Conservation (phyloP, 192 early-diverging fungal species). For the Backusella tarrabulga region DNA sequence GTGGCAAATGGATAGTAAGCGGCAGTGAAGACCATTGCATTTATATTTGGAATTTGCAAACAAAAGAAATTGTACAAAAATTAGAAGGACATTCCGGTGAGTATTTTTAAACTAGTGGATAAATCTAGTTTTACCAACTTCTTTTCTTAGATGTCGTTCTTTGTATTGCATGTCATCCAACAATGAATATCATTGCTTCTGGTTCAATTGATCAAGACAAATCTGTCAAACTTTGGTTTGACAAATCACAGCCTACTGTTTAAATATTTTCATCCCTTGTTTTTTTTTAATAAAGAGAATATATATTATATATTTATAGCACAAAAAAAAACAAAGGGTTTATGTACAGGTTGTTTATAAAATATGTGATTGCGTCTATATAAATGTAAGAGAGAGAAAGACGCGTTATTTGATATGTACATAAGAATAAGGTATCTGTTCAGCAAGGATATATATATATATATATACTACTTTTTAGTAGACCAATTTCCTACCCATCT, state of each 20-base stretch:
- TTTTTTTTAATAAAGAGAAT: not conserved
- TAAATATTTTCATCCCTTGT: not conserved
- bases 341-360: not conserved
- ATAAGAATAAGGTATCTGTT: not conserved
- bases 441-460: not conserved
- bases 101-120: no score
- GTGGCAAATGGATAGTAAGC: constrained; percentile 94
- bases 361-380: not conserved
- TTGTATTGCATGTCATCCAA: constrained; percentile 92
- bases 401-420: not conserved
- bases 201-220: constrained; percentile 90
- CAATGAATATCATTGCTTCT: constrained; percentile 92
- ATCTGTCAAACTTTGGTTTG: constrained; percentile 85
- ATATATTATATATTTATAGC: not conserved
- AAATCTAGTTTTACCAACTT: not conserved
- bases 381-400: not conserved
- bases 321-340: not conserved
- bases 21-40: constrained; percentile 93
- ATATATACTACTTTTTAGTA: not conserved
- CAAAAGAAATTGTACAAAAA: constrained; percentile 90
- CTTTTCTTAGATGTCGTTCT: constrained; percentile 74
- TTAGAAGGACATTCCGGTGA: constrained; percentile 90
- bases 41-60: constrained; percentile 98
- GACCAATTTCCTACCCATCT: constrained; percentile 19
- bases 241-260: constrained; percentile 31